phyloP scores from a whole-genome alignment of 2,329 filamentous ascomycete species.

The Fusarium sp. region DNA sequence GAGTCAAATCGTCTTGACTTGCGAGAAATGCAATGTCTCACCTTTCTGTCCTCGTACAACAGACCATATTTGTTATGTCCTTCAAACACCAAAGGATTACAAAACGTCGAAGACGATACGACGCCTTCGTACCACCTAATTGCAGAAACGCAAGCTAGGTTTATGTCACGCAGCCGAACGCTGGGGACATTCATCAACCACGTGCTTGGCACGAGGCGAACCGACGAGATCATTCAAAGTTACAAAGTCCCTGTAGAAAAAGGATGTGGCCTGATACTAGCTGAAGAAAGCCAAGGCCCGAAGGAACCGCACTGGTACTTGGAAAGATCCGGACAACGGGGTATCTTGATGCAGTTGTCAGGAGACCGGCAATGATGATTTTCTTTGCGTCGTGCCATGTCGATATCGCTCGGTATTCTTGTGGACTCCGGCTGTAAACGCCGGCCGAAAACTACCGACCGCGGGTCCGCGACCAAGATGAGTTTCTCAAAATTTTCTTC shows the following conservation, averaged over 20 bases:
- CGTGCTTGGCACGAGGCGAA: slow-evolving; percentile 20
- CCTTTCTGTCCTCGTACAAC: slow-evolving; percentile 1
- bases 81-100: neutral
- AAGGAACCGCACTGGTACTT: neutral
- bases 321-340: slow-evolving; percentile 29
- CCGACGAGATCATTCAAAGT: neutral
- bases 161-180: slow-evolving; percentile 24
- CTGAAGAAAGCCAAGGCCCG: neutral
- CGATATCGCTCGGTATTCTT: slow-evolving; percentile 10
- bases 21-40: neutral
- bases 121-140: neutral
- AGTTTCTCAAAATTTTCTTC: neutral
- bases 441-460: slow-evolving; percentile 42
- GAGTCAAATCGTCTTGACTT: neutral
- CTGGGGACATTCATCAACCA: neutral
- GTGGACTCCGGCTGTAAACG: slow-evolving; percentile 24
- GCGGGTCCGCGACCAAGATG: slow-evolving; percentile 22
- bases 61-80: neutral
- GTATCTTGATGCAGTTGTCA: slow-evolving; percentile 13
- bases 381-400: slow-evolving; percentile 31
- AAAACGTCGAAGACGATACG: neutral
- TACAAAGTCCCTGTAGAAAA: neutral
- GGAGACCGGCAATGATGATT: slow-evolving; percentile 29
- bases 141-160: slow-evolving; percentile 1
- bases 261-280: neutral